phyloP scores from a whole-genome alignment of 306 rosid species.

The Quillaja saponaria region DNA sequence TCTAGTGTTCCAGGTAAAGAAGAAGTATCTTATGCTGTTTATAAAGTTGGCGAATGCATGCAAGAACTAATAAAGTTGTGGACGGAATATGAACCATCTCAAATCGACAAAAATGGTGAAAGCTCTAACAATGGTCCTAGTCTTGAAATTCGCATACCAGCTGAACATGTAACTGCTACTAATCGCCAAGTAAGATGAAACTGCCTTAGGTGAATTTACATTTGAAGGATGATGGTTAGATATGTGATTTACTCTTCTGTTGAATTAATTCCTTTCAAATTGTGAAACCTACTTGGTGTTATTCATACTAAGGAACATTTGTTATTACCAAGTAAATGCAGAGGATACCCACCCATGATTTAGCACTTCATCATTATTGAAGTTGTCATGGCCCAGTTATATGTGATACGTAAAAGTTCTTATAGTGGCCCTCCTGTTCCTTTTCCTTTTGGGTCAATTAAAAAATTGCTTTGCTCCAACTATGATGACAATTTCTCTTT shows the following conservation, averaged over 20 bases:
- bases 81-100: conserved; percentile 70
- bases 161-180: conserved; percentile 86
- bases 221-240: no score
- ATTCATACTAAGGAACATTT: no score
- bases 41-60: conserved; percentile 96
- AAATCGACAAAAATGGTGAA: conserved; percentile 58
- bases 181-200: conserved; percentile 82
- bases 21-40: conserved; percentile 68
- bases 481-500: conserved; percentile 1
- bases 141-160: conserved; percentile 88
- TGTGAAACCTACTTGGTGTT: no score
- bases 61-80: conserved; percentile 87
- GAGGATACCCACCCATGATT: no score
- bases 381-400: no score
- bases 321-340: no score
- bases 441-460: conserved; percentile 20
- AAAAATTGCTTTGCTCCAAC: background rate
- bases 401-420: no score
- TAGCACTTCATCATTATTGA: no score
- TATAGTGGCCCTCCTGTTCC: no score
- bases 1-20: conserved; percentile 68
- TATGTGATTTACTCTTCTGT: no score
- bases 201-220: background rate
- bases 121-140: conserved; percentile 69
- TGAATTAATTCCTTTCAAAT: background rate